Conservation (phyloP, 257 asterid species). For the Salvia splendens region DNA sequence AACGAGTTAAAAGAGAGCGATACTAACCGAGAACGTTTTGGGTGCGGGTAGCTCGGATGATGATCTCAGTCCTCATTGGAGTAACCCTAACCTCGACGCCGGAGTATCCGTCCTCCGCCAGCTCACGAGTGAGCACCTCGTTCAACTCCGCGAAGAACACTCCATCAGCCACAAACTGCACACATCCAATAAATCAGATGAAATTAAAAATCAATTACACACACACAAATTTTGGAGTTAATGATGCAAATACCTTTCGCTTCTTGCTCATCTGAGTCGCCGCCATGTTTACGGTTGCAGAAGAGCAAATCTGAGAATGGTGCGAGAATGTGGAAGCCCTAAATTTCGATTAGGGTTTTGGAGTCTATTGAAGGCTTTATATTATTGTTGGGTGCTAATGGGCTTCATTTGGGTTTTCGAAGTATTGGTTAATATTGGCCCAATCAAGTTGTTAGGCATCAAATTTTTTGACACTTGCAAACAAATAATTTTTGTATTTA, state of each 20-base stretch:
- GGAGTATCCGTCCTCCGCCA: conserved; percentile 76
- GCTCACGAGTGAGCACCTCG: conserved; percentile 65
- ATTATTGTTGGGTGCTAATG: not conserved
- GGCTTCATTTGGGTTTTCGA: too few species aligned
- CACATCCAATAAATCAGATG: conserved; percentile 5
- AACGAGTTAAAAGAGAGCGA: not conserved
- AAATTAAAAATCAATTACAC: not conserved
- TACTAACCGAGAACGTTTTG: conserved; percentile 68
- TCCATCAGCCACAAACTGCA: conserved; percentile 73
- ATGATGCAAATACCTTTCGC: not conserved
- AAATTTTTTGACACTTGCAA: too few species aligned
- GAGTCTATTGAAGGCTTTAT: not conserved
- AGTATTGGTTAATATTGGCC: too few species aligned
- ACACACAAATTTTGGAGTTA: not conserved
- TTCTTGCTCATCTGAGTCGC: conserved; percentile 22
- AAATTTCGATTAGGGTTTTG: not conserved
- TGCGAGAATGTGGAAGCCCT: not conserved
- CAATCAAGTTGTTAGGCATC: too few species aligned
- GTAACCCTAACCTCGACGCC: conserved; percentile 82
- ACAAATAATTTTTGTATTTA: too few species aligned
- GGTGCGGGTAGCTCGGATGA: conserved; percentile 78
- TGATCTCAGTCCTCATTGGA: conserved; percentile 80
- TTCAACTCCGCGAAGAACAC: conserved; percentile 70
- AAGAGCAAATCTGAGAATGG: not conserved
- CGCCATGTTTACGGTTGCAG: not conserved